Evolutionary conservation across 2,329 filamentous ascomycete species (phyloP).

Genomic region (Aschersonia sp.): DNA sequence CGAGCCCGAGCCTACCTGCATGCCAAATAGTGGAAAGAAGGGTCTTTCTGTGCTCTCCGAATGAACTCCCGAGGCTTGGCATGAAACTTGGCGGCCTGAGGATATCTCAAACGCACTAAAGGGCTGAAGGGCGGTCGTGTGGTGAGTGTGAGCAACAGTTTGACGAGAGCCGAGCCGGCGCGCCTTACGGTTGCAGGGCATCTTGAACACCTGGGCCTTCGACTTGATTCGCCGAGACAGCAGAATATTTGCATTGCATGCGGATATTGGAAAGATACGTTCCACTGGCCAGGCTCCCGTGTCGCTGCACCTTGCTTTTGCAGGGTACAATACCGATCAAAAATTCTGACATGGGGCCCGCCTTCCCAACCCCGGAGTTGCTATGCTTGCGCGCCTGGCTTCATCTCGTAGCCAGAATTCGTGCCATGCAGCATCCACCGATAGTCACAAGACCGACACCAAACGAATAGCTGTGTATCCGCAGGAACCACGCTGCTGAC

Average conservation of each 20-base stretch:
- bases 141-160: no score
- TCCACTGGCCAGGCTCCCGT: background rate
- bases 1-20: background rate
- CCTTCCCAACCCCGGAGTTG: background rate
- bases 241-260: background rate
- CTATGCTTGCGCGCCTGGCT: background rate
- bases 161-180: no score
- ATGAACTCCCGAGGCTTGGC: background rate
- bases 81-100: no score
- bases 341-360: background rate
- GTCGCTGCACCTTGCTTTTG: background rate
- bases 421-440: background rate
- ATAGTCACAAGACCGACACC: background rate
- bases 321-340: conserved; percentile 1
- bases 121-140: no score
- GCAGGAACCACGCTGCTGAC: background rate
- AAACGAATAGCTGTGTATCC: background rate
- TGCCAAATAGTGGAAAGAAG: no score
- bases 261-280: background rate
- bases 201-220: no score
- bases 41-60: background rate
- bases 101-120: no score
- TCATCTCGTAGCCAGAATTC: background rate
- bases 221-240: no score
- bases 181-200: no score